Conservation (phyloP, 108 stramenopile genomes). For the Pseudonitzschia multiseries region DNA sequence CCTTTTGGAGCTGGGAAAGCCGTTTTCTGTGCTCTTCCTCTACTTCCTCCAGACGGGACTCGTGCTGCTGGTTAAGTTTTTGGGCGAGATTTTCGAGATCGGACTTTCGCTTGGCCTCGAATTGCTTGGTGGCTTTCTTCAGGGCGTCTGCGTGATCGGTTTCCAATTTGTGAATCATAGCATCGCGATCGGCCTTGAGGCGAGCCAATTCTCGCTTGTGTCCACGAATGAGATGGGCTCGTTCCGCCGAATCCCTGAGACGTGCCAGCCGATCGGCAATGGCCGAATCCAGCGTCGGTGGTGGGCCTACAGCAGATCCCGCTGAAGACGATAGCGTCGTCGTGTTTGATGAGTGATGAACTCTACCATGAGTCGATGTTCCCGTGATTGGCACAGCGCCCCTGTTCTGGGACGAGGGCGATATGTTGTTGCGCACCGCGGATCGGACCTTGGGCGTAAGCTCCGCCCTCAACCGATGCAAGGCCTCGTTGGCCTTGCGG, state of each 20-base stretch:
- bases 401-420: slow-evolving; percentile 2
- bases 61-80: slow-evolving; percentile 23
- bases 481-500: slow-evolving; percentile 14
- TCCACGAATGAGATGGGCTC: slow-evolving; percentile 33
- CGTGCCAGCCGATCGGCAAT: slow-evolving; percentile 41
- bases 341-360: neutral
- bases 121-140: slow-evolving; percentile 18
- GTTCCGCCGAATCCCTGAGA: slow-evolving; percentile 43
- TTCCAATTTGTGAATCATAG: slow-evolving; percentile 19
- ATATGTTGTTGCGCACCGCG: neutral
- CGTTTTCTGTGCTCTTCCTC: slow-evolving; percentile 30
- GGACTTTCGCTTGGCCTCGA: slow-evolving; percentile 3
- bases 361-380: neutral
- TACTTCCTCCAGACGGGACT: slow-evolving; percentile 22
- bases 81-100: slow-evolving; percentile 26
- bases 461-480: slow-evolving; percentile 10
- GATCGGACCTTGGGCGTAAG: slow-evolving; percentile 14
- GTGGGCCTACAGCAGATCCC: neutral
- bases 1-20: slow-evolving; percentile 32
- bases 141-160: slow-evolving; percentile 27
- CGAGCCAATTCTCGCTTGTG: slow-evolving; percentile 46
- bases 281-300: slow-evolving; percentile 24
- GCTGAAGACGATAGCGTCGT: neutral
- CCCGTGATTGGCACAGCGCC: neutral
- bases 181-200: slow-evolving; percentile 27